Evolutionary conservation across 495 filamentous ascomycete species (phyloP).

Genomic region (Hypoxylon fuscum): DNA sequence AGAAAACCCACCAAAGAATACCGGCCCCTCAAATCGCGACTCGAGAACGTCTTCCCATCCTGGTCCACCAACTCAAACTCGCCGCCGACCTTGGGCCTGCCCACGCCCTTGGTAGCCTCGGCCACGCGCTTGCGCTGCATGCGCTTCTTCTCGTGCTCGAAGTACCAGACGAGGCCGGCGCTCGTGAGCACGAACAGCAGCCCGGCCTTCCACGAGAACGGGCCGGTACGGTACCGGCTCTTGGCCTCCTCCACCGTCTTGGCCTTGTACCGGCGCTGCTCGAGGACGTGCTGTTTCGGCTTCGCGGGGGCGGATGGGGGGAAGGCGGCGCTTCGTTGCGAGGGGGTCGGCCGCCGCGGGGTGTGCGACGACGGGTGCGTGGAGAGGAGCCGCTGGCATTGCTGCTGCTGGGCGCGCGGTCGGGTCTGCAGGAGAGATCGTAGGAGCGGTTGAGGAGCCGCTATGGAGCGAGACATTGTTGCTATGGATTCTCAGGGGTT

Average conservation of each 20-base stretch:
- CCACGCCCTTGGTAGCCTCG: constrained; percentile 91
- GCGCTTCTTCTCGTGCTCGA: constrained; percentile 87
- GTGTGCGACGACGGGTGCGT: constrained; percentile 21
- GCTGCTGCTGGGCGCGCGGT: constrained; percentile 23
- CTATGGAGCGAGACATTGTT: constrained; percentile 39
- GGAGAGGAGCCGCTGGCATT: constrained; percentile 38
- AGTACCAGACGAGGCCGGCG: constrained; percentile 82
- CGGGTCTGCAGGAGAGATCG: constrained; percentile 27
- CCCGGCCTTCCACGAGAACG: constrained; percentile 91
- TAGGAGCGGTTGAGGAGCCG: constrained; percentile 25
- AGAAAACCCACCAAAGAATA: constrained; percentile 70
- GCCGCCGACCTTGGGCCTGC: constrained; percentile 91
- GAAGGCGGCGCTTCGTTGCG: constrained; percentile 4
- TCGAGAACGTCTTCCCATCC: constrained; percentile 76
- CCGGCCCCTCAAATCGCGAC: constrained; percentile 82
- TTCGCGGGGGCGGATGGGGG: not conserved
- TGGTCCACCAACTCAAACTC: constrained; percentile 84
- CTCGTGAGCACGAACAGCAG: constrained; percentile 84
- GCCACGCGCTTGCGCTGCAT: constrained; percentile 86
- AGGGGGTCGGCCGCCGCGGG: constrained; percentile 13
- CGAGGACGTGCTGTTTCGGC: constrained; percentile 7
- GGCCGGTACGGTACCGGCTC: constrained; percentile 64
- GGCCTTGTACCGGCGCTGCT: constrained; percentile 48
- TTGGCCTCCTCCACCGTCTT: constrained; percentile 66
- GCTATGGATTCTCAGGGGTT: not conserved